phyloP scores from a whole-genome alignment of 1,284 basidiomycete genomes.

The Pterulicium gracile region DNA sequence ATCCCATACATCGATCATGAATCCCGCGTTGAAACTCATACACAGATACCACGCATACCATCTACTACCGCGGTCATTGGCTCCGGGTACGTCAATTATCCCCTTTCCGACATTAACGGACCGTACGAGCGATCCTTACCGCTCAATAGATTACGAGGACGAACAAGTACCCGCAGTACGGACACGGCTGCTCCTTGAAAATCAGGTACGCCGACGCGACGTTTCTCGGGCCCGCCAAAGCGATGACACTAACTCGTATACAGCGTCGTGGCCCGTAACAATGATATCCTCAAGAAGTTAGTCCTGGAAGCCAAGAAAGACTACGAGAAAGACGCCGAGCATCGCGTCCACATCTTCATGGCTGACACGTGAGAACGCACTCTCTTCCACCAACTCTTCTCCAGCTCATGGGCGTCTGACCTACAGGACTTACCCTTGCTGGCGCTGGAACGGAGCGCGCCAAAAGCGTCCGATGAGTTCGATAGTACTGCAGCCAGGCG shows the following conservation, averaged over 20 bases:
- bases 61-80: constrained; percentile 81
- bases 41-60: constrained; percentile 73
- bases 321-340: constrained; percentile 80
- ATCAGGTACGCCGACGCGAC: constrained; percentile 46
- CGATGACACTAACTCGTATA: constrained; percentile 6
- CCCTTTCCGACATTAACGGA: constrained; percentile 7
- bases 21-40: constrained; percentile 12
- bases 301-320: constrained; percentile 77
- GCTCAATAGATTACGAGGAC: constrained; percentile 61
- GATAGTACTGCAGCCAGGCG: constrained; percentile 74
- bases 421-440: constrained; percentile 54
- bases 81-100: constrained; percentile 44
- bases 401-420: constrained; percentile 5
- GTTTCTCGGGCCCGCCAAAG: neutral
- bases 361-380: constrained; percentile 62
- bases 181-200: constrained; percentile 58
- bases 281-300: constrained; percentile 74
- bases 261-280: constrained; percentile 76
- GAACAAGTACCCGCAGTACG: constrained; percentile 63
- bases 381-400: constrained; percentile 7
- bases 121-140: constrained; percentile 7
- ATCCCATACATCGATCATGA: constrained; percentile 11
- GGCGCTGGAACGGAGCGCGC: constrained; percentile 79
- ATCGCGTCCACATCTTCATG: constrained; percentile 78
- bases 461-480: constrained; percentile 82